Percentiles rank a stretch among this genome's conserved stretches.
Evolutionary conservation across 2,329 filamentous ascomycete species (phyloP).

Genomic region (Stylonectria norvegica): DNA sequence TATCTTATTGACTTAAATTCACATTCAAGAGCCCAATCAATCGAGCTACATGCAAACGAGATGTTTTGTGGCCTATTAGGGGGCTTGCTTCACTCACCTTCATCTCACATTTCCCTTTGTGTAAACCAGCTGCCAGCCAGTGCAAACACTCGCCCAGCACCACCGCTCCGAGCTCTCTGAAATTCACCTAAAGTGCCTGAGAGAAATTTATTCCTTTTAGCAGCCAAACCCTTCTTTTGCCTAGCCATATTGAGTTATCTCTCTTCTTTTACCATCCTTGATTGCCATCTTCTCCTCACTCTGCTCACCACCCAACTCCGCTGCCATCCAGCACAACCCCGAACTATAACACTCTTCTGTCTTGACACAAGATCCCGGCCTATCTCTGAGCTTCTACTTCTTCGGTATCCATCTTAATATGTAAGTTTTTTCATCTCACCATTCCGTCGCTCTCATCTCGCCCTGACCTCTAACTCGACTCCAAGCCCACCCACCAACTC

Average conservation of each 20-base stretch:
- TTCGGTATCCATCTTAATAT: neutral
- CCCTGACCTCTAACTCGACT: neutral
- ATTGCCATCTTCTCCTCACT: neutral
- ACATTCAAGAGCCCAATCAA: too few species aligned
- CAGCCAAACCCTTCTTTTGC: too few species aligned
- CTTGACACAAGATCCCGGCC: neutral
- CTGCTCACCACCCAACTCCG: neutral
- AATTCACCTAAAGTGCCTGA: too few species aligned
- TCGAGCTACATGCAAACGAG: too few species aligned
- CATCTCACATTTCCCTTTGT: too few species aligned
- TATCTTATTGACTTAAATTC: too few species aligned
- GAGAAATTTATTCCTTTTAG: too few species aligned
- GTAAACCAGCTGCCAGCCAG: too few species aligned
- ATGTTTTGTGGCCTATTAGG: too few species aligned
- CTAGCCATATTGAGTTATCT: neutral
- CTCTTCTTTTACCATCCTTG: neutral
- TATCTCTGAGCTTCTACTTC: neutral
- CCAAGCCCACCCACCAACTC: constrained; percentile 1
- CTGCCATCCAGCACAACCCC: neutral
- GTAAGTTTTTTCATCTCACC: neutral
- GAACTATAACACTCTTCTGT: neutral
- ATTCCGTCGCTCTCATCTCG: neutral
- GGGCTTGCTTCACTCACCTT: too few species aligned
- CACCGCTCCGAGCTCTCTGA: too few species aligned
- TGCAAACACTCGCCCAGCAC: too few species aligned